Evolutionary conservation across 2,329 filamentous ascomycete species (phyloP), one percentile per base, ranked within the genome.

Genomic region (Xylariaceae sp.): DNA sequence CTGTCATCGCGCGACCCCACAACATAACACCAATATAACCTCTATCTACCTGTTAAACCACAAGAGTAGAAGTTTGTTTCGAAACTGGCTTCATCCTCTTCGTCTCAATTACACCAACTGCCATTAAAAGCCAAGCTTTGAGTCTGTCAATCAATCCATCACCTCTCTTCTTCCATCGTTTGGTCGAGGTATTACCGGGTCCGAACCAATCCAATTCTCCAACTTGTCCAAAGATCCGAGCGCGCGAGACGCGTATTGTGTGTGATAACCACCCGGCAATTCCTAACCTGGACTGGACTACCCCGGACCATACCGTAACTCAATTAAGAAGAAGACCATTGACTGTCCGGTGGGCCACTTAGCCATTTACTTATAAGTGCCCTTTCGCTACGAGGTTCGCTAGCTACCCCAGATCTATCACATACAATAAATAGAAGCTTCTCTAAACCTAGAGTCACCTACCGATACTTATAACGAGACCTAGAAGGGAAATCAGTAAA

Each of bases 311-410:
- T 39, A 19, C 53, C 48, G 47, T 40, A n/a, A n/a, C n/a, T n/a
- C n/a, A n/a, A n/a, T n/a, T n/a, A n/a, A n/a, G n/a, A 43, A 39
- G 46, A 53, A 41, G 47, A 52, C 47, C 45, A 36, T 51, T 46
- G 28, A 41, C 55, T 46, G 43, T 54, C 45, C 36, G 41, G 47
- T 48, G 49, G 37, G 23, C 50, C 51, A 23, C 36, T 54, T 47
- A 46, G 5, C 48, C 28, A 29, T 34, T 52, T 47, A 24, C 47
- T 26, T 34, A n/a, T 29, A 43, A 51, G 43, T 43, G n/a, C n/a
- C n/a, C n/a, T n/a, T n/a, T n/a, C n/a, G n/a, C n/a, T n/a, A n/a
- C 23, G 31, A 52, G 36, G 37, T 36, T 43, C 56, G 26, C 52
- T 44, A 26, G 12, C 36, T 29, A 36, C 40, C 21, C 46, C 24